Conservation (phyloP, 2,329 filamentous ascomycete genomes). For the Fulvia fulva region DNA sequence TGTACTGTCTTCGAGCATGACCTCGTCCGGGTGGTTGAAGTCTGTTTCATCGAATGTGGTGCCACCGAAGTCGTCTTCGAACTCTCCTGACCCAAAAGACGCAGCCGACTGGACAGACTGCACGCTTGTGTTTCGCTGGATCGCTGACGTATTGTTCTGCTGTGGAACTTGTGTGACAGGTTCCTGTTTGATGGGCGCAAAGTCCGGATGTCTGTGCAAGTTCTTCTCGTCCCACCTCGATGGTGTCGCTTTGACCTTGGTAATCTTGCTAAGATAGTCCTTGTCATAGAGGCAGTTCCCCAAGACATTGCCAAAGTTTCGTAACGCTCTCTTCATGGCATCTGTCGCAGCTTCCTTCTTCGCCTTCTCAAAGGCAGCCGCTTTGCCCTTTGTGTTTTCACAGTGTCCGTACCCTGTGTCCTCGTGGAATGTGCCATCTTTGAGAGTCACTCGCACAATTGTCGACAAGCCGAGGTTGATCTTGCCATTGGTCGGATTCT, state of each 20-base stretch:
- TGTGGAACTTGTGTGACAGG: constrained; percentile 15
- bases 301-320: constrained; percentile 91
- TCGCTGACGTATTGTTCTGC: constrained; percentile 13
- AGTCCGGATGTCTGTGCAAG: constrained; percentile 78
- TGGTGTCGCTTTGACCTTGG: constrained; percentile 77
- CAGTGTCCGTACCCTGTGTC: constrained; percentile 96
- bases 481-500: constrained; percentile 71
- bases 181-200: constrained; percentile 58
- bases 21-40: constrained; percentile 67
- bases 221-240: constrained; percentile 74
- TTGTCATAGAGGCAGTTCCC: constrained; percentile 99
- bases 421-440: constrained; percentile 95
- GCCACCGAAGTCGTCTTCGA: constrained; percentile 55
- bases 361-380: constrained; percentile 93
- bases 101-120: constrained; percentile 33
- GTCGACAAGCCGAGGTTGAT: constrained; percentile 85
- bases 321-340: constrained; percentile 79
- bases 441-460: constrained; percentile 82
- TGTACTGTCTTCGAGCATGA: constrained; percentile 50
- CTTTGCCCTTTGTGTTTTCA: constrained; percentile 93
- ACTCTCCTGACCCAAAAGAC: constrained; percentile 37
- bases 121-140: constrained; percentile 28
- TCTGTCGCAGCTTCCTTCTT: constrained; percentile 98
- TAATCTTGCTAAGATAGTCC: constrained; percentile 84
- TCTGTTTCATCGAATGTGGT: constrained; percentile 55